Percentiles rank a stretch among this genome's conserved stretches.
phyloP scores from a whole-genome alignment of 768 basidiomycete species.

The Crassisporium funariophilum region DNA sequence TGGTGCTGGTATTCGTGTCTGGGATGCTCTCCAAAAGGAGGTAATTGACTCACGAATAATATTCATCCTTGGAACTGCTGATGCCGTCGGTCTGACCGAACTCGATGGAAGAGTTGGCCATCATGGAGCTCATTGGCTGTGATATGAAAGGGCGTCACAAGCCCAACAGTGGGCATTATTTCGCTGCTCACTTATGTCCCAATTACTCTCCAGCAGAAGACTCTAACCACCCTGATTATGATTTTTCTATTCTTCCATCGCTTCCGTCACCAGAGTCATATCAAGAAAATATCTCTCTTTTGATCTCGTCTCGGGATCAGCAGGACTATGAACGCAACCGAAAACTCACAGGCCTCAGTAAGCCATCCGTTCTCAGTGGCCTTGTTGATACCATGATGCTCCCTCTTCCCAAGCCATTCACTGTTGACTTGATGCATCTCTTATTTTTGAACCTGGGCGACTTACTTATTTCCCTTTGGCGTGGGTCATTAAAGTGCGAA shows the following conservation, averaged over 20 bases:
- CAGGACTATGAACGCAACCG: too few species aligned
- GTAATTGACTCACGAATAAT: slow-evolving; percentile 12
- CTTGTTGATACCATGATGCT: too few species aligned
- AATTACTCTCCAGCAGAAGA: too few species aligned
- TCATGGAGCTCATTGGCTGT: slow-evolving; percentile 33
- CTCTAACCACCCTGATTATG: too few species aligned
- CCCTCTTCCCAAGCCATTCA: slow-evolving; percentile 34
- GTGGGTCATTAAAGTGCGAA: slow-evolving; percentile 22
- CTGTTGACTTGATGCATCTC: slow-evolving; percentile 42
- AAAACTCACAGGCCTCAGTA: too few species aligned
- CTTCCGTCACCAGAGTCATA: too few species aligned
- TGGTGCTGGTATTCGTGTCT: slow-evolving; percentile 29
- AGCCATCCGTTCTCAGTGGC: too few species aligned
- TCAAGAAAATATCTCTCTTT: too few species aligned
- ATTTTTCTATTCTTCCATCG: too few species aligned
- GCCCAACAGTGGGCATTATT: slow-evolving; percentile 16
- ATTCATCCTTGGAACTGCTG: slow-evolving; percentile 22
- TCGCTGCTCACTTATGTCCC: too few species aligned
- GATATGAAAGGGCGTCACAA: slow-evolving; percentile 26
- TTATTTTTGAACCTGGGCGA: slow-evolving; percentile 39
- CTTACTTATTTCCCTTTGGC: slow-evolving; percentile 36
- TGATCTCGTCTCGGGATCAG: too few species aligned
- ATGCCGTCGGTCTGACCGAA: slow-evolving; percentile 19
- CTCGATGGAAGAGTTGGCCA: slow-evolving; percentile 35
- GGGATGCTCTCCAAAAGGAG: slow-evolving; percentile 23